These are phyloP conservation scores for Nitzschia sp. DNA, from an alignment of 108 stramenopile species.

Conservation along the genomic window DNA sequence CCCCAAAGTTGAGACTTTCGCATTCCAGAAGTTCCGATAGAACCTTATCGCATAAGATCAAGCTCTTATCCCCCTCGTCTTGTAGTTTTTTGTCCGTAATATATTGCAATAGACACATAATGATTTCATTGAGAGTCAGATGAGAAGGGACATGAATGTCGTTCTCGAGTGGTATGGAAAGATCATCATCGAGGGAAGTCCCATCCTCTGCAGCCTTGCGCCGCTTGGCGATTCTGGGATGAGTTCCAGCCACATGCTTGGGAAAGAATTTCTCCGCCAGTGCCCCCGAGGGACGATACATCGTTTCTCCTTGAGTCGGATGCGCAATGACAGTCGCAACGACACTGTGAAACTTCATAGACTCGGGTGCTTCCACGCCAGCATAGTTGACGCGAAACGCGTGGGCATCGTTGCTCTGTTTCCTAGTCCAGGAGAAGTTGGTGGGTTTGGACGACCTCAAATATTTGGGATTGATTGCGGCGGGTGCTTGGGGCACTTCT, in stretches of 20 bases:
- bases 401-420: conserved; percentile 47
- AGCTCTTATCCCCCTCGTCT: conserved; percentile 54
- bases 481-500: conserved; percentile 9
- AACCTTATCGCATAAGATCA: conserved; percentile 61
- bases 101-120: conserved; percentile 60
- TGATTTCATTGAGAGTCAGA: conserved; percentile 72
- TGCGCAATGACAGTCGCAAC: conserved; percentile 49
- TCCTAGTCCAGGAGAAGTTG: conserved; percentile 37
- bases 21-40: conserved; percentile 61
- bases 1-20: conserved; percentile 67
- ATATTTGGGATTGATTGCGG: conserved; percentile 20
- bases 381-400: conserved; percentile 57
- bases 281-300: conserved; percentile 47
- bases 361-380: conserved; percentile 34
- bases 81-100: conserved; percentile 58
- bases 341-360: conserved; percentile 45
- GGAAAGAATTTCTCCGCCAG: conserved; percentile 70
- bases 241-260: not conserved
- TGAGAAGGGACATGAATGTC: conserved; percentile 59
- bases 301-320: conserved; percentile 28
- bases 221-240: conserved; percentile 23
- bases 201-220: not conserved
- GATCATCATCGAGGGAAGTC: not conserved
- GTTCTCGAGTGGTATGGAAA: conserved; percentile 46
- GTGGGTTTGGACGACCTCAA: conserved; percentile 27